phyloP scores from a whole-genome alignment of 2,329 filamentous ascomycete genomes.

The Fusarium avenaceum region DNA sequence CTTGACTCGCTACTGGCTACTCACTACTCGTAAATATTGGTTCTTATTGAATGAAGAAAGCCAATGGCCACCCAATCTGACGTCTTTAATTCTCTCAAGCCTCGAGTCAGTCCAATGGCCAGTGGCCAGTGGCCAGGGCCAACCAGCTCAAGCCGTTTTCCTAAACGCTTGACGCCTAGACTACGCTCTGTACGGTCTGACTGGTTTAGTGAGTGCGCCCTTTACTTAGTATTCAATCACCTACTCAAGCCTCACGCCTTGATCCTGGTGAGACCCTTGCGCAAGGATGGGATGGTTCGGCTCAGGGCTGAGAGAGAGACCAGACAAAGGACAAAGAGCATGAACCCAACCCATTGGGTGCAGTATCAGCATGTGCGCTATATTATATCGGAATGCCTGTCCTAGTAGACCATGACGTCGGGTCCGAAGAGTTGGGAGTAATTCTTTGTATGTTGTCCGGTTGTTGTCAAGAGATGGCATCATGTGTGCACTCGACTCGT shows the following conservation, averaged over 20 bases:
- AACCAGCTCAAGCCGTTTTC: conserved; percentile 8
- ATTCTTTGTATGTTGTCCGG: background rate
- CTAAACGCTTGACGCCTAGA: conserved; percentile 34
- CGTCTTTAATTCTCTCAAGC: background rate
- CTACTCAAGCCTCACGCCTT: conserved; percentile 1
- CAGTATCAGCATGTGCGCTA: conserved; percentile 14
- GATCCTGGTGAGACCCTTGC: conserved; percentile 26
- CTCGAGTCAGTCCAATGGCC: conserved; percentile 35
- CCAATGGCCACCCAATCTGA: conserved; percentile 37
- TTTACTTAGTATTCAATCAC: too few relatives aligned
- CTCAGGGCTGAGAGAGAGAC: conserved; percentile 17
- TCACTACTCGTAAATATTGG: conserved; percentile 1
- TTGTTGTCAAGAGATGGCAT: background rate
- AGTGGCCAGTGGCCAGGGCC: conserved; percentile 20
- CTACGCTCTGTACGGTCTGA: conserved; percentile 3
- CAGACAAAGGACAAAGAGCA: conserved; percentile 18
- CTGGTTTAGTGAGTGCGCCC: conserved; percentile 8
- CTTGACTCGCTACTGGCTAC: conserved; percentile 10
- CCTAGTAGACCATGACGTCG: conserved; percentile 37
- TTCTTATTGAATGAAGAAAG: conserved; percentile 13
- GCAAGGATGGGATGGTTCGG: conserved; percentile 22
- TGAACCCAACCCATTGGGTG: conserved; percentile 41
- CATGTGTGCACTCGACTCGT: background rate
- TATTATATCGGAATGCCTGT: conserved; percentile 10
- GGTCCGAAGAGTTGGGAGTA: background rate